Evolutionary conservation across 768 basidiomycete species (phyloP).

Genomic region (Lactarius quietus): DNA sequence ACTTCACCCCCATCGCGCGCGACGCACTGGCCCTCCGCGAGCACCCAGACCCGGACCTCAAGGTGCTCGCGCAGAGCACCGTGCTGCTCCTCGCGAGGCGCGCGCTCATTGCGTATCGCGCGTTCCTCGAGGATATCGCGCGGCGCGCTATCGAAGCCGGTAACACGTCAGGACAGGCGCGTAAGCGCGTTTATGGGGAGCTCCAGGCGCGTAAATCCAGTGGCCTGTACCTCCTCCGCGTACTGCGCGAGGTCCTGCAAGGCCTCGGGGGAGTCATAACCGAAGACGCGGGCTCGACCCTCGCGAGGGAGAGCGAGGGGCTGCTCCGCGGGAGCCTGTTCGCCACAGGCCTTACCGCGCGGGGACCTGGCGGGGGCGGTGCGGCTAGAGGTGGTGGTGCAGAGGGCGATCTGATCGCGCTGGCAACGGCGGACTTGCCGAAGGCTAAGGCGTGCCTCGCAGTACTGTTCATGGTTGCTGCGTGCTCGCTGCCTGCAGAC

Average conservation of each 20-base stretch:
- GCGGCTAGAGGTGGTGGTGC: neutral
- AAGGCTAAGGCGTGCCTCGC: constrained; percentile 16
- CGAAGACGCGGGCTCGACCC: neutral
- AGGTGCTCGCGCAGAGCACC: constrained; percentile 5
- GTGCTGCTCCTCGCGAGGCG: constrained; percentile 12
- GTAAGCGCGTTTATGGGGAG: neutral
- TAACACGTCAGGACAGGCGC: too few relatives aligned
- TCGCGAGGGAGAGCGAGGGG: neutral
- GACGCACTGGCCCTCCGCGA: constrained; percentile 3
- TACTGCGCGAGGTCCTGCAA: neutral
- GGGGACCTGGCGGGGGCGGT: neutral
- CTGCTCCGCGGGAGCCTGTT: neutral
- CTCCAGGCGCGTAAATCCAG: neutral
- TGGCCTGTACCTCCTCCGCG: neutral
- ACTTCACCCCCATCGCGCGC: constrained; percentile 13
- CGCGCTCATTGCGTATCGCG: constrained; percentile 8
- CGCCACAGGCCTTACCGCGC: neutral
- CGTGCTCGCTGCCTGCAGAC: constrained; percentile 11
- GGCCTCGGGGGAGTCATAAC: neutral
- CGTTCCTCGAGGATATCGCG: constrained; percentile 6
- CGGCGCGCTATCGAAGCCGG: neutral
- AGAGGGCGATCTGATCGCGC: neutral
- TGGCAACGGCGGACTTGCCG: constrained; percentile 5
- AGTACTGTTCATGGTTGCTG: constrained; percentile 17
- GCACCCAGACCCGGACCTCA: neutral